phyloP scores from a whole-genome alignment of 257 asterid genomes.

The Hygrophila difformis region DNA sequence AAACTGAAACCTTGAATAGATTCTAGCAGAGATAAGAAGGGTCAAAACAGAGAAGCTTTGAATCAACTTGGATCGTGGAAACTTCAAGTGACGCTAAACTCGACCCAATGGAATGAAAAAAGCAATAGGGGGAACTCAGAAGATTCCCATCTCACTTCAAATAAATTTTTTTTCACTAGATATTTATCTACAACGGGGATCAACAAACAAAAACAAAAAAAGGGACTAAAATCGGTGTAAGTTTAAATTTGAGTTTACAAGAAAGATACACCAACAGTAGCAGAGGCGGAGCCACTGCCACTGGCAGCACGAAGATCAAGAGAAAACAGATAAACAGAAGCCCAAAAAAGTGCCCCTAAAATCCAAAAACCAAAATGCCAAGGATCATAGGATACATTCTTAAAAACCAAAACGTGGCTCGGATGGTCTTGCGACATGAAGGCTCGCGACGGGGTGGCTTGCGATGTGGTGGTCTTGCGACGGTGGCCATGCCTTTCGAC shows the following conservation, averaged over 20 bases:
- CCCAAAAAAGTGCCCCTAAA: no score
- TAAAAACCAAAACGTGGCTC: no score
- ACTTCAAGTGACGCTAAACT: constrained; percentile 31
- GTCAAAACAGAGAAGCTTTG: constrained; percentile 11
- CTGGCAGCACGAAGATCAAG: constrained; percentile 4
- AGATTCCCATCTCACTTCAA: constrained; percentile 27
- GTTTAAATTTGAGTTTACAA: constrained; percentile 20
- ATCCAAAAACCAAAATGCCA: no score
- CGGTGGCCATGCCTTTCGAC: no score
- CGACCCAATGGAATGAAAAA: constrained; percentile 30
- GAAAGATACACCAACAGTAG: background rate
- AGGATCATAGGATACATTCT: no score
- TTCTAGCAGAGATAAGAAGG: constrained; percentile 18
- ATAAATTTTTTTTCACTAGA: background rate
- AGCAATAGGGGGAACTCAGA: constrained; percentile 32
- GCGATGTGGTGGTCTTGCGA: no score
- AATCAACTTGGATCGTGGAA: constrained; percentile 20
- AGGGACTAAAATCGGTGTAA: constrained; percentile 1
- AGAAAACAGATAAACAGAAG: background rate
- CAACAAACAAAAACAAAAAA: no score
- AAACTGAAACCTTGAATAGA: constrained; percentile 1
- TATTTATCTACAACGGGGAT: constrained; percentile 13
- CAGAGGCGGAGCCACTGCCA: constrained; percentile 14
- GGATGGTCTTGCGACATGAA: no score
- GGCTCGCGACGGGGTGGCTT: no score